phyloP scores from a whole-genome alignment of 768 basidiomycete genomes.

The Podaxis rugospora region DNA sequence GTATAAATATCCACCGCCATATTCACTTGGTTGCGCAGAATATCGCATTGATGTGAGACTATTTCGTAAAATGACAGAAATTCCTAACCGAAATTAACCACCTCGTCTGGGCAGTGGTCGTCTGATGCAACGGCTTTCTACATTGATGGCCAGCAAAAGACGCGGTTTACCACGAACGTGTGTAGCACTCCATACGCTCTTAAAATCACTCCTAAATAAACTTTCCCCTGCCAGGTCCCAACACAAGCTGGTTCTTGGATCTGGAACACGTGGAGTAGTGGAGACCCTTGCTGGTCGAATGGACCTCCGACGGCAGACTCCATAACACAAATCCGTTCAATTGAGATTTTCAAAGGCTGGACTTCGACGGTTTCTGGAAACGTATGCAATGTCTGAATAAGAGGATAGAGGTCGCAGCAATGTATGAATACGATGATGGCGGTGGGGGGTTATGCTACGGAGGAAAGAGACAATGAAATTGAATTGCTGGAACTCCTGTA shows the following conservation, averaged over 20 bases:
- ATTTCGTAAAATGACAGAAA: background rate
- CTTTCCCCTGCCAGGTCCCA: slow-evolving; percentile 21
- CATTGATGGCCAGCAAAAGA: slow-evolving; percentile 27
- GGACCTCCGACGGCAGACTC: slow-evolving; percentile 31
- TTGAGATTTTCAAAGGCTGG: slow-evolving; percentile 31
- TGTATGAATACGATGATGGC: background rate
- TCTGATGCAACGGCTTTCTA: slow-evolving; percentile 27
- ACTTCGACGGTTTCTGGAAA: slow-evolving; percentile 20
- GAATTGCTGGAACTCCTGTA: background rate
- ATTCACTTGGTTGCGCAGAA: slow-evolving; percentile 17
- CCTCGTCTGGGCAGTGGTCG: slow-evolving; percentile 22
- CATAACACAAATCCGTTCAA: slow-evolving; percentile 29
- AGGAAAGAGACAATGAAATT: background rate
- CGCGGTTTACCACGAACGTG: slow-evolving; percentile 27
- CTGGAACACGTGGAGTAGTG: slow-evolving; percentile 34
- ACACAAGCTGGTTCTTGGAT: slow-evolving; percentile 25
- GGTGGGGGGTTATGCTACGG: background rate
- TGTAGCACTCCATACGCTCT: background rate
- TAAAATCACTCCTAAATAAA: background rate
- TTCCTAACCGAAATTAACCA: background rate
- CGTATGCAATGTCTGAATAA: background rate
- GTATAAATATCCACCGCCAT: background rate
- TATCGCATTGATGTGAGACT: slow-evolving; percentile 30
- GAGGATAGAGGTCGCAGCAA: background rate
- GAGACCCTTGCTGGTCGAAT: slow-evolving; percentile 30